Evolutionary conservation across 371 early-diverging fungal species (phyloP), one percentile per base, ranked within the genome.

Genomic region (Lichtheimia ramosa): DNA sequence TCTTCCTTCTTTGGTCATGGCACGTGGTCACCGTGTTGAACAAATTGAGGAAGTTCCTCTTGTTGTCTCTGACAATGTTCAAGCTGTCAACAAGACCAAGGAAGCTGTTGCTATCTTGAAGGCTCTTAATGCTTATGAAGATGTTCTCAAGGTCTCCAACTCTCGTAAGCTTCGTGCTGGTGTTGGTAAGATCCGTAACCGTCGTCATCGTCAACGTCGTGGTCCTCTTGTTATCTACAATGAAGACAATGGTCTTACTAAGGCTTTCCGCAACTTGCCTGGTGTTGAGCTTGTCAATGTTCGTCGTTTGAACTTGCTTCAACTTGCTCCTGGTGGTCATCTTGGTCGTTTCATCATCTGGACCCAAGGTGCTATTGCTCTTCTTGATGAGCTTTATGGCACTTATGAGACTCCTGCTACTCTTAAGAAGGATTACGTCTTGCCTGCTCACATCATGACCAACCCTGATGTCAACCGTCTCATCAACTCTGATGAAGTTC

Each of bases 311-410:
- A 97, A 98, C 93, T 84, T 99, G 75, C 88, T 98, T 72, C 95
- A 97, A 84, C 88, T 99, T 60, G 98, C 99, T 68, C 99, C 99
- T 61, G 99, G 99, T 86, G 99, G 99, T 76, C 97, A 98, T 86
- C 83, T 98, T 66, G 99, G 99, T 69, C 96, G 99, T 79, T 97
- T 99, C 85, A 85, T 98, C 83, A 95, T 99, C 90, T 99, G 99
- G 99, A 97, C 99, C 72, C 89, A 96, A 83, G 79, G 87, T 59
- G 99, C 99, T 62, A 95, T 99, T 77, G 90, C 90, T 74, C 87
- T 92, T 61, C 88, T 99, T 67, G 94, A 97, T 83, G 82, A 88
- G 71, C 83, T 99, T 75, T 99, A 91, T 82, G 99, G 98, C 79
- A 89, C 96, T 65, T 83, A 86, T 79, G 85, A 86, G 73, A 82